Base-by-base conservation (phyloP, 1,139 yeast genomes). In the Zygoascus sp. region DNA sequence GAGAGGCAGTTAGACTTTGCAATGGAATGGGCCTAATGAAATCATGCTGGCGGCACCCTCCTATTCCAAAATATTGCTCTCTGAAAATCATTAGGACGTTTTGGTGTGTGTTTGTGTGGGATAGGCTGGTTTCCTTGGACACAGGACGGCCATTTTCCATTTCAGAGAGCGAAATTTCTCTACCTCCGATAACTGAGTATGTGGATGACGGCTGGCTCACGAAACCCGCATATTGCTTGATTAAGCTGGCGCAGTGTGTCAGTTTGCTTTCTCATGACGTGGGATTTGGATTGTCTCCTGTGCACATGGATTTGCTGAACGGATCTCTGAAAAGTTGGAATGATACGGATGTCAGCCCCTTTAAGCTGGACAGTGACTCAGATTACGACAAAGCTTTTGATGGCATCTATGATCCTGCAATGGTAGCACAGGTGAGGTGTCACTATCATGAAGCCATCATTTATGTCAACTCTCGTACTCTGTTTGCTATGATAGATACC, bases 81-180 rank as follows among this genome's bases (percentile, higher is more conserved):
- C 57, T 72, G 20, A 80, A 80, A 59, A 74, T 79, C 0, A 69
- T 69, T 51, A 66, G 83, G 40, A 71, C 80, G 1, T 81, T 78
- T 58, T 80, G 83, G 82, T 58, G 75, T 22, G 76, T 76, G 5
- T 81, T 73, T 56, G 70, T 77, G 0, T 65, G 79, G 67, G 88
- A 81, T 55, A 66, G 81, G 47, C 53, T 78, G 16, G 61, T 78
- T 49, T 78, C 79, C 3, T 62, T 80, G 34, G 85, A 79, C 54
- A 69, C 72, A 32, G 86, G 87, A 2, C 63, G 80, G 45, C 64
- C 67, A 42, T 69, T 72, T 52, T 73, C 73, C 2, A 58, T 80
- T 17, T 56, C 66, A 11, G 73, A 72, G 28, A 79, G 76, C 42
- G 62, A 63, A 10, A 59, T 65, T 8, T 53, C 63, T 5, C 58